A percentile compares a stretch with the other conserved stretches of the same genome.
Evolutionary conservation across 2,329 filamentous ascomycete species (phyloP).

Genomic region (Parasarocladium wereldwijsianum): DNA sequence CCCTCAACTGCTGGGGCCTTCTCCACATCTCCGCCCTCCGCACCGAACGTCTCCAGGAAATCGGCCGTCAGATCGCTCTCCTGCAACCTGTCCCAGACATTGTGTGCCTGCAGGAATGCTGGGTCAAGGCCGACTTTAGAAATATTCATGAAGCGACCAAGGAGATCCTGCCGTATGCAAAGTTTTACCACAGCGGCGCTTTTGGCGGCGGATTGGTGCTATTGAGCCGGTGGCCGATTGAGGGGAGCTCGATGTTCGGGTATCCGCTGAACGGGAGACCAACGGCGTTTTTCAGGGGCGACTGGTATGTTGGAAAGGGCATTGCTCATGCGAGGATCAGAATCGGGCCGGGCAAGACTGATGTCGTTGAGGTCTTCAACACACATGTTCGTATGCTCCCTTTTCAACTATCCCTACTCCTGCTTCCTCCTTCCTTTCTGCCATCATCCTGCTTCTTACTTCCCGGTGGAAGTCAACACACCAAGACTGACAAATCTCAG

Average conservation of each 20-base stretch:
- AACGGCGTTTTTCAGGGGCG: conserved; percentile 83
- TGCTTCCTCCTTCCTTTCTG: too few species aligned
- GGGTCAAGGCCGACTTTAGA: conserved; percentile 72
- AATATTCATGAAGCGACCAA: conserved; percentile 60
- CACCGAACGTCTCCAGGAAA: conserved; percentile 63
- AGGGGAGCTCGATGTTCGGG: conserved; percentile 69
- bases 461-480: background rate
- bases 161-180: conserved; percentile 69
- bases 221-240: conserved; percentile 81
- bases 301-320: conserved; percentile 95
- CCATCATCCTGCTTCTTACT: conserved; percentile 1
- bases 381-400: conserved; percentile 55
- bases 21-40: conserved; percentile 73
- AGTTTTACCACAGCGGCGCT: conserved; percentile 82
- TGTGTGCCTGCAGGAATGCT: conserved; percentile 91
- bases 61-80: conserved; percentile 62
- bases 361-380: conserved; percentile 78
- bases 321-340: conserved; percentile 72
- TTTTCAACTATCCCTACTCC: too few species aligned
- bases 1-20: conserved; percentile 94
- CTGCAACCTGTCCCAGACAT: conserved; percentile 61
- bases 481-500: conserved; percentile 13
- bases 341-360: conserved; percentile 46
- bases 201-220: conserved; percentile 86
- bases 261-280: conserved; percentile 91